Percentiles rank a stretch among this genome's conserved stretches.
phyloP scores from a whole-genome alignment of 2,329 filamentous ascomycete genomes.

The Coleophoma cylindrospora region DNA sequence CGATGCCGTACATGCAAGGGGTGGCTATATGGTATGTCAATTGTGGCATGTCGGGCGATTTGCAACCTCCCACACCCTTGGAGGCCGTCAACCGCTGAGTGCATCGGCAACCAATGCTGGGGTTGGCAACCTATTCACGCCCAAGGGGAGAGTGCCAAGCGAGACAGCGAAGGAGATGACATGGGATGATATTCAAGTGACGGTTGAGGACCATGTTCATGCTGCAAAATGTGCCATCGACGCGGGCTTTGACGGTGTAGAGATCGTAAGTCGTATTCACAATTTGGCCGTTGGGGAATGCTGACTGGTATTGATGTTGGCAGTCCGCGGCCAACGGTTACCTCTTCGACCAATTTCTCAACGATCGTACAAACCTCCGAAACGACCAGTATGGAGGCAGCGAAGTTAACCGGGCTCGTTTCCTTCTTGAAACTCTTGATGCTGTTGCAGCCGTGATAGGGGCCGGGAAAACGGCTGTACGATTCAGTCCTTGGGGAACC shows the following conservation, averaged over 20 bases:
- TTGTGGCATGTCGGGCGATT: slow-evolving; percentile 54
- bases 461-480: slow-evolving; percentile 44
- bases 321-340: slow-evolving; percentile 35
- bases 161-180: slow-evolving; percentile 11
- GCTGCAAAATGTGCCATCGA: slow-evolving; percentile 19
- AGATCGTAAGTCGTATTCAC: slow-evolving; percentile 12
- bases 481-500: slow-evolving; percentile 46
- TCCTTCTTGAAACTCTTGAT: slow-evolving; percentile 42
- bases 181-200: slow-evolving; percentile 19
- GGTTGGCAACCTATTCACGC: background rate
- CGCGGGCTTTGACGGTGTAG: slow-evolving; percentile 46
- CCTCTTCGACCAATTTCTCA: slow-evolving; percentile 49
- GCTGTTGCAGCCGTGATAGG: slow-evolving; percentile 44
- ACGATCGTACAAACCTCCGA: slow-evolving; percentile 46
- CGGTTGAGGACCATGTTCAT: slow-evolving; percentile 19
- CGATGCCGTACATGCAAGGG: slow-evolving; percentile 58
- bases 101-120: slow-evolving; percentile 16
- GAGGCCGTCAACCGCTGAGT: slow-evolving; percentile 23
- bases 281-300: background rate
- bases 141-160: background rate
- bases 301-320: background rate
- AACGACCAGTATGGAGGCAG: slow-evolving; percentile 33
- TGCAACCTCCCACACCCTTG: slow-evolving; percentile 35
- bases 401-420: slow-evolving; percentile 28
- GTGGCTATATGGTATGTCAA: slow-evolving; percentile 55